These are phyloP conservation scores for Sequoiadendron giganteum DNA, from an alignment of 75 land plant genomes.

Conservation along the genomic window DNA sequence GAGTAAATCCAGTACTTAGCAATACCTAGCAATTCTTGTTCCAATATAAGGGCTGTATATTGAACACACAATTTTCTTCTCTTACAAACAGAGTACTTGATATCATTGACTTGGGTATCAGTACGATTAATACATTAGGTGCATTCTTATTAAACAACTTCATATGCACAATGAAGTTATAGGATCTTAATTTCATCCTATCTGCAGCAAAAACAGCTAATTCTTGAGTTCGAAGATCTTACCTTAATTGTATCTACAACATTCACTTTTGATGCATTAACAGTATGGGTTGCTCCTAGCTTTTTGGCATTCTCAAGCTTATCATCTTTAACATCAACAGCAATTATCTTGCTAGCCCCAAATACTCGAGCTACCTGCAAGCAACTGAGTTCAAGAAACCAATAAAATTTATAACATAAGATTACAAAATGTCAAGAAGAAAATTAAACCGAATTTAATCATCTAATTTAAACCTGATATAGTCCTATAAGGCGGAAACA, in stretches of 20 bases:
- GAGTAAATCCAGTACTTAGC: not conserved
- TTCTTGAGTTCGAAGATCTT: not conserved
- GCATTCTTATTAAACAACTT: not conserved
- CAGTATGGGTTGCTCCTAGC: conserved; percentile 88
- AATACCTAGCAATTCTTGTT: not conserved
- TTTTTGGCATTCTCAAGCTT: conserved; percentile 80
- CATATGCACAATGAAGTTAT: not conserved
- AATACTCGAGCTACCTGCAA: conserved; percentile 92
- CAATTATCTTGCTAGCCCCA: conserved; percentile 91
- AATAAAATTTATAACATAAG: conserved; percentile 6
- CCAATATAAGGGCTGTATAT: not conserved
- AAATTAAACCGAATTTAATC: not conserved
- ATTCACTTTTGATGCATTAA: conserved; percentile 75
- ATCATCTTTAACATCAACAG: conserved; percentile 87
- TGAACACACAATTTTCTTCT: not conserved
- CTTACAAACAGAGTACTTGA: not conserved
- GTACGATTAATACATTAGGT: not conserved
- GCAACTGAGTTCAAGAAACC: conserved; percentile 58
- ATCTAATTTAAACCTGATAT: not conserved
- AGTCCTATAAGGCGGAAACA: not conserved
- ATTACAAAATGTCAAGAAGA: not conserved
- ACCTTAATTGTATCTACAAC: conserved; percentile 76
- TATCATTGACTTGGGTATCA: not conserved
- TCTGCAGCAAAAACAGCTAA: not conserved
- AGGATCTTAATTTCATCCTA: conserved; percentile 1